Evolutionary conservation across 2,329 filamentous ascomycete species (phyloP), one percentile per base, ranked within the genome.

Genomic region (Trichoderma simmonsii): DNA sequence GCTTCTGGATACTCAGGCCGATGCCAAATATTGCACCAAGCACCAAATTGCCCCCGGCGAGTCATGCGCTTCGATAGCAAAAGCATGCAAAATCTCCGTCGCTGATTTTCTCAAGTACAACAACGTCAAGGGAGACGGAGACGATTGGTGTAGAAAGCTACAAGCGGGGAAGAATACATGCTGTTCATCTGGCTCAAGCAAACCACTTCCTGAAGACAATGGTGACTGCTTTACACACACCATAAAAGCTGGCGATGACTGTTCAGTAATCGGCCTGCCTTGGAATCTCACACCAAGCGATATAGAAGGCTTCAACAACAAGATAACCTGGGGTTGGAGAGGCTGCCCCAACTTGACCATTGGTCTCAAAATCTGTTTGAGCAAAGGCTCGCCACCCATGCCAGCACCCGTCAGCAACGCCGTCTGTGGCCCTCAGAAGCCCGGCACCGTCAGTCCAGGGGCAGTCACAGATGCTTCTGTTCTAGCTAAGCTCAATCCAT

Each of bases 191-290:
- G 83, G 83, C 3, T 76, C 74, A 0, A 75, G 82, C 0, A 74
- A 69, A 1, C 83, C 83, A 0, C 75, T 81, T 74, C 79, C 80
- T 1, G 73, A 76, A 36, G 64, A 74, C 2, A 79, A 84, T 39
- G 83, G 83, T 1, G 77, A 77, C 0, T 85, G 83, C 66, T 74
- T 70, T 3, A 75, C 76, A 4, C 81, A 83, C 72, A 75, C 70
- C 0, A 78, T 83, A 24, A 72, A 78, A 63, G 61, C 73, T 0
- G 78, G 76, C 0, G 82, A 84, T 36, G 74, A 72, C 1, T 85
- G 83, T 74, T 73, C 73, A 32, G 65, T 2, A 6, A 76, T 85
- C 0, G 78, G 78, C 0, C 74, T 74, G 18, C 73, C 72, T 54
- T 74, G 75, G 24, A 62, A 68, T 3, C 56, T 78, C 4, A 76